Percentiles rank a stretch among this genome's conserved stretches.
Evolutionary conservation across 1,139 yeast genomes (phyloP).

Genomic region (Debaryomyces udenii): DNA sequence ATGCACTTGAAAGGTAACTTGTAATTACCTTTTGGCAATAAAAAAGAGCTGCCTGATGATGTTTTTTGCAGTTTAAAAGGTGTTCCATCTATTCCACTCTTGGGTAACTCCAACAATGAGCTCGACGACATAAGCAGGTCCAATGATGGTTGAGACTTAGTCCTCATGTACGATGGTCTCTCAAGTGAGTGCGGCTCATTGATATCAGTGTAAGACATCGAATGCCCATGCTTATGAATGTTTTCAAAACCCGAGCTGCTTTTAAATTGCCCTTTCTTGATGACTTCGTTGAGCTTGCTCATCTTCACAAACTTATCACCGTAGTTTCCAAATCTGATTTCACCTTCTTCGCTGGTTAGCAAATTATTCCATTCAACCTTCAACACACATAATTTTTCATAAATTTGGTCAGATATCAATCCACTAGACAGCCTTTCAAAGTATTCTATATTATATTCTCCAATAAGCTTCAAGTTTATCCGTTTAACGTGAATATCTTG

Average conservation of each 20-base stretch:
- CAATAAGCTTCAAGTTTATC: constrained; percentile 50
- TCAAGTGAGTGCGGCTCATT: constrained; percentile 9
- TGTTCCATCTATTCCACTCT: constrained; percentile 49
- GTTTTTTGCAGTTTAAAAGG: constrained; percentile 34
- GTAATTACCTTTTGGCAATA: constrained; percentile 66
- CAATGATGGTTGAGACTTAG: constrained; percentile 24
- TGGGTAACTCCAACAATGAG: constrained; percentile 28
- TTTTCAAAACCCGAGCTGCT: background rate
- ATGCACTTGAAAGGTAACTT: constrained; percentile 60
- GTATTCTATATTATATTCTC: constrained; percentile 59
- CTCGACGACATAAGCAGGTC: constrained; percentile 1
- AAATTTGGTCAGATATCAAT: constrained; percentile 45
- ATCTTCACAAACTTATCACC: constrained; percentile 35
- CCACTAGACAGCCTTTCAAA: constrained; percentile 44
- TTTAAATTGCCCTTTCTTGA: constrained; percentile 6
- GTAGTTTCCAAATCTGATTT: constrained; percentile 43
- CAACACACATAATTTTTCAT: constrained; percentile 53
- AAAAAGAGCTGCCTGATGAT: constrained; percentile 38
- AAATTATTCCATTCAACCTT: constrained; percentile 65
- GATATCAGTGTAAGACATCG: constrained; percentile 1
- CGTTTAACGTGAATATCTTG: constrained; percentile 53
- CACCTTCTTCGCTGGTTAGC: constrained; percentile 50
- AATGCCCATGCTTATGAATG: background rate
- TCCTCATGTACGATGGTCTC: constrained; percentile 23
- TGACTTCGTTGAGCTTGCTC: constrained; percentile 14